Base-by-base conservation (phyloP, 352 stramenopile genomes). In the Pythium folliculosum region DNA sequence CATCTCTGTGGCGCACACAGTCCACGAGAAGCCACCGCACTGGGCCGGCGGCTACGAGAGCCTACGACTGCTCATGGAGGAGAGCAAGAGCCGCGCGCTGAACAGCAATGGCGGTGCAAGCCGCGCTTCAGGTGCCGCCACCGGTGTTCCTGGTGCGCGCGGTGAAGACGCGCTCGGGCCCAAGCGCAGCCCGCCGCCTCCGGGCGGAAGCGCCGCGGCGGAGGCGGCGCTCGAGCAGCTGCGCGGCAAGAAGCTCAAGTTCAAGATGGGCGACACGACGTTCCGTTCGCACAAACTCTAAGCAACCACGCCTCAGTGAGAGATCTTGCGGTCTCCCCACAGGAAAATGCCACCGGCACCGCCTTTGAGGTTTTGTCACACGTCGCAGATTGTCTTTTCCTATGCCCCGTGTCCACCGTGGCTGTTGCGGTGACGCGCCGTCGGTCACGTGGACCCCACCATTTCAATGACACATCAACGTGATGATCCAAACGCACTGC, bases 221-320 rank as follows among this genome's bases (percentile, higher is more conserved):
- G 80, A 90, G 51, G 71, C 78, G 0, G 62, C 73, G 10, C 70
- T 95, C 13, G 87, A 95, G 64, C 84, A 92, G 58, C 70, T 92
- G 40, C 86, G 86, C 6, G 84, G 86, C 73, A 95, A 95, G 74
- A 94, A 93, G 60, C 84, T 94, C 72, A 93, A 93, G 73, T 86
- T 94, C 60, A 92, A 90, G 67, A 86, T 92, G 78, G 85, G 85
- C 44, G 84, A 92, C 47, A 91, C 80, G 25, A 44, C 82, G 12
- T 85, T 95, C 63, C 81, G 81, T 25, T 92, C 86, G n/a, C 83
- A 92, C 66, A 92, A 94, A 63, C 71, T 94, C n/a, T 92, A 77
- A 74, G 47, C 8, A 30, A 9, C 48, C 22, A 49, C 17, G 3
- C 19, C 17, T 21, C 44, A 10, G 44, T 21, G 17, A 49, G 37